Evolutionary conservation across 495 filamentous ascomycete species (phyloP), one percentile per base, ranked within the genome.

Genomic region (Aspergillus leporis): DNA sequence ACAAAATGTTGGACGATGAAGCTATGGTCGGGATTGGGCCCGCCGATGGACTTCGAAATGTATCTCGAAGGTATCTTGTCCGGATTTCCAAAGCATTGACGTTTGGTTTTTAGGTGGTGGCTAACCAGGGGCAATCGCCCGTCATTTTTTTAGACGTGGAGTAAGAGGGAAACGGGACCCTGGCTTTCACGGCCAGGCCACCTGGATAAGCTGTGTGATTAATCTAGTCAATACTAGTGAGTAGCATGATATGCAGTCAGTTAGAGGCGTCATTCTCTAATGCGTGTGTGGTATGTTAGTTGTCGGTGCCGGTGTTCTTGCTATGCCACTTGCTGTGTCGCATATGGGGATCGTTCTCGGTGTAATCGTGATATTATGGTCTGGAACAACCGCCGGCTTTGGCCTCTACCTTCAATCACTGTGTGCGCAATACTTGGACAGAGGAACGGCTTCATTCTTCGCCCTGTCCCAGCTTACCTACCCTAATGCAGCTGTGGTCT

Each of bases 391-490:
- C 12, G 90, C 93, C 32, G 93, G 89, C 23, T 96, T 98, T 62
- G 94, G 95, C 12, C 81, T 98, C 18, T 98, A 98, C 64, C 88
- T 98, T 16, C 94, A 98, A 69, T 85, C 92, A 13, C 84, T 90
- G 71, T 98, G 95, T 78, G 87, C 95, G 6, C 85, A 88, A 67
- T 98, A 98, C 67, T 78, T 98, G 46, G 95, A 97, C 55, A 81
- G 91, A 48, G 95, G 94, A 16, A 79, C 78, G 4, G 79, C 87
- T 5, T 86, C 90, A 30, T 98, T 98, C 78, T 97, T 97, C 66
- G 91, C 92, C 5, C 77, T 98, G 7, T 96, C 92, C 19, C 94
- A 98, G 70, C 79, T 98, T 41, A 98, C 94, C 19, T 98, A 98
- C 67, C 94, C 94, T 2, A 97, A 96, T 73, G 93, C 94, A 0